phyloP scores from a whole-genome alignment of 2,329 filamentous ascomycete genomes.

The Endocalyx cinctus region DNA sequence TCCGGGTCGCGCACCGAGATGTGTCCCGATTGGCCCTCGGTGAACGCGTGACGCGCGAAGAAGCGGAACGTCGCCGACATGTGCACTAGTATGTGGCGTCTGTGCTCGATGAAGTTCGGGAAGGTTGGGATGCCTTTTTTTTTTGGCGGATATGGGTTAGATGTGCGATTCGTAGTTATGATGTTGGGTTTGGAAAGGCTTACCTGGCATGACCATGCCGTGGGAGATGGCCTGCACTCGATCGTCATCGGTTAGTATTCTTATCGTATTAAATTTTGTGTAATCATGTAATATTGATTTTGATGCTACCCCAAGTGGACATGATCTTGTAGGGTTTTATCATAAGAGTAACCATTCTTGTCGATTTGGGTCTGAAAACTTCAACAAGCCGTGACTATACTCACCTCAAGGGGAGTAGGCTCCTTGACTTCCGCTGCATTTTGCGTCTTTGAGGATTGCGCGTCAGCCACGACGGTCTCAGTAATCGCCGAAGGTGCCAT shows the following conservation, averaged over 20 bases:
- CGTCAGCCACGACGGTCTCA: constrained; percentile 14
- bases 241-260: too few species aligned
- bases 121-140: constrained; percentile 38
- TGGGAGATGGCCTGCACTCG: constrained; percentile 33
- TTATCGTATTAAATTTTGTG: too few species aligned
- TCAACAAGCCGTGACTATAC: constrained; percentile 1
- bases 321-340: not conserved
- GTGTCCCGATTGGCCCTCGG: constrained; percentile 61
- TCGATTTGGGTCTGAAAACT: not conserved
- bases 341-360: not conserved
- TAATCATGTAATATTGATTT: too few species aligned
- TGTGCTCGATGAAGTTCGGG: constrained; percentile 37
- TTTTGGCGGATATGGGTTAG: not conserved
- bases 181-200: too few species aligned
- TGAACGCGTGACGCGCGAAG: constrained; percentile 61
- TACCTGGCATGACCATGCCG: constrained; percentile 27
- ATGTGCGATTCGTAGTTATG: not conserved
- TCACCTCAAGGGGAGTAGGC: constrained; percentile 26
- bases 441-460: constrained; percentile 10
- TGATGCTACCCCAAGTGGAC: not conserved
- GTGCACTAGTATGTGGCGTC: constrained; percentile 60
- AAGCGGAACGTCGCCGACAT: constrained; percentile 66
- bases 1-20: constrained; percentile 27
- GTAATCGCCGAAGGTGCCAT: constrained; percentile 30
- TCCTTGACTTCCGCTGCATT: constrained; percentile 12